phyloP scores from a whole-genome alignment of 441 rosid species.

The Melastoma candidum region DNA sequence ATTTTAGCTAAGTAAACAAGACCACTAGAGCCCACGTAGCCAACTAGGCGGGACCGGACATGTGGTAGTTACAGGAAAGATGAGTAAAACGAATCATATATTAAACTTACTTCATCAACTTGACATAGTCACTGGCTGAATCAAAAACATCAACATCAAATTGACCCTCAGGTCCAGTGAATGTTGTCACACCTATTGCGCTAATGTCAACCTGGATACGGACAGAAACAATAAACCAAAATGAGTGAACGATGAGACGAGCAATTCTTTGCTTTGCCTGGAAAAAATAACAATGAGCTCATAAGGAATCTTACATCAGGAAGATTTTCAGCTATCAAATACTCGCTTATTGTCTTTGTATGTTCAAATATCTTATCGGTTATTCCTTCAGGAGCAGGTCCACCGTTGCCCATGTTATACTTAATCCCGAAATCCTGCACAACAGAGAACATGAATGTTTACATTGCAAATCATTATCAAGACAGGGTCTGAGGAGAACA shows the following conservation, averaged over 20 bases:
- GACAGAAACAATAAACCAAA: not conserved
- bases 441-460: no score
- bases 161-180: conserved; percentile 74
- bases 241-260: conserved; percentile 5
- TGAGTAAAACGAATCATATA: conserved; percentile 1
- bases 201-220: conserved; percentile 68
- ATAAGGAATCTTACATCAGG: conserved; percentile 44
- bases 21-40: no score
- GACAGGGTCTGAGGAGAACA: no score
- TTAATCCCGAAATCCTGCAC: conserved; percentile 96
- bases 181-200: conserved; percentile 51
- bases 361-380: conserved; percentile 91
- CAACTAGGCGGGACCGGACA: no score
- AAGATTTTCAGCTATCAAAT: conserved; percentile 61
- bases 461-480: no score
- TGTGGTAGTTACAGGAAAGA: not conserved
- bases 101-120: conserved; percentile 74
- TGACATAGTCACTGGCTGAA: conserved; percentile 83
- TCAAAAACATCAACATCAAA: conserved; percentile 94
- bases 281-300: not conserved
- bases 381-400: conserved; percentile 97
- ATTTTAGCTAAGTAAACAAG: no score
- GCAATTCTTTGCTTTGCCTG: not conserved
- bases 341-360: conserved; percentile 82
- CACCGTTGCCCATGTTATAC: conserved; percentile 99